phyloP scores from a whole-genome alignment of 345 rosid species.

The Schrenkiella parvula region DNA sequence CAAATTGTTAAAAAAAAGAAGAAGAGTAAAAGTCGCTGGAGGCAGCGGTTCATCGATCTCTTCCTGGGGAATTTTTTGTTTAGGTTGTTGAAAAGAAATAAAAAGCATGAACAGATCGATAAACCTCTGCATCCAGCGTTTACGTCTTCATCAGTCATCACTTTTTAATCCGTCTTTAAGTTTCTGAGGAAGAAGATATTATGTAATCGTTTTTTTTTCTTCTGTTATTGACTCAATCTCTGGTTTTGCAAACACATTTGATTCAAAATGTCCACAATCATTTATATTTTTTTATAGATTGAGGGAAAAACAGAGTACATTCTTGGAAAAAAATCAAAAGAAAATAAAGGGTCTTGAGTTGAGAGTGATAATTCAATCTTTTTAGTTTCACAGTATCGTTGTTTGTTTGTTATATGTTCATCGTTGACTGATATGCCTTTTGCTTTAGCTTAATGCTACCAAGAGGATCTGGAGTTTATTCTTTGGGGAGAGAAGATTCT shows the following conservation, averaged over 20 bases:
- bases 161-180: not conserved
- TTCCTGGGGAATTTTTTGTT: constrained; percentile 45
- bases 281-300: not conserved
- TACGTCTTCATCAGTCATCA: constrained; percentile 4
- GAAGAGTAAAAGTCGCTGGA: constrained; percentile 62
- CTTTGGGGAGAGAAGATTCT: not conserved
- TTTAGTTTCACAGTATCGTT: not conserved
- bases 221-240: not conserved
- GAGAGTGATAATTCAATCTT: not conserved
- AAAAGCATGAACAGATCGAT: constrained; percentile 89
- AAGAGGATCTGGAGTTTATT: not conserved
- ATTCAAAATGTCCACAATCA: not conserved
- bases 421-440: not conserved
- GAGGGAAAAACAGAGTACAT: not conserved
- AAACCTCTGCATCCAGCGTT: constrained; percentile 99
- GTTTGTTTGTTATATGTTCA: not conserved
- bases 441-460: not conserved
- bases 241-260: too few relatives aligned
- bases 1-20: not conserved
- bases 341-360: not conserved
- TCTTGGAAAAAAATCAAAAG: not conserved
- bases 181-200: not conserved
- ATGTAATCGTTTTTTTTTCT: not conserved
- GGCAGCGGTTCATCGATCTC: constrained; percentile 99
- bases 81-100: constrained; percentile 2